phyloP scores from a whole-genome alignment of 495 filamentous ascomycete genomes.

The Penicillium pulvis region DNA sequence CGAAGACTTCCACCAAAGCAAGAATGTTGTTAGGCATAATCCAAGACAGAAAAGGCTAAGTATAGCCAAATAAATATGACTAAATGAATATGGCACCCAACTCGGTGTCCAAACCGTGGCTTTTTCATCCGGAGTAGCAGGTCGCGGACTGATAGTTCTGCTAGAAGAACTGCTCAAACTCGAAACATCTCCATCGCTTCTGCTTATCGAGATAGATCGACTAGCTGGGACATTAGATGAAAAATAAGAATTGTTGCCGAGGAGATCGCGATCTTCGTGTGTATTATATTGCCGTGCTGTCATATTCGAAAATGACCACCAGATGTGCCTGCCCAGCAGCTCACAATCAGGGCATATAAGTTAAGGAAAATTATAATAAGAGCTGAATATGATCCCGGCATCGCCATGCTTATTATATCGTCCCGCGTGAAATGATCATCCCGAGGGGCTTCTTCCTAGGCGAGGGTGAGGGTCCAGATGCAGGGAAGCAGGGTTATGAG shows the following conservation, averaged over 20 bases:
- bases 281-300: slow-evolving; percentile 11
- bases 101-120: neutral
- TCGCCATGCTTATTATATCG: neutral
- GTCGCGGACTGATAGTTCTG: neutral
- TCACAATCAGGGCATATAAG: slow-evolving; percentile 2
- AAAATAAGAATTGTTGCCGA: slow-evolving; percentile 15
- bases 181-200: neutral
- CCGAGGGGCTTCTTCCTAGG: neutral
- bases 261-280: slow-evolving; percentile 12
- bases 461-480: slow-evolving; percentile 1
- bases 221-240: slow-evolving; percentile 14
- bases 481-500: neutral
- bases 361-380: neutral
- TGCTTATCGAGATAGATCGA: slow-evolving; percentile 11
- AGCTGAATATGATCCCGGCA: neutral
- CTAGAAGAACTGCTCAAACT: neutral
- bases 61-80: slow-evolving; percentile 5
- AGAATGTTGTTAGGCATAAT: slow-evolving; percentile 15
- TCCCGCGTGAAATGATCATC: neutral
- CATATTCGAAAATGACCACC: slow-evolving; percentile 6
- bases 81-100: slow-evolving; percentile 23
- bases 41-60: slow-evolving; percentile 11
- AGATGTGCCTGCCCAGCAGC: neutral
- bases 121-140: neutral
- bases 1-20: slow-evolving; percentile 22